These are phyloP conservation scores for Vararia minispora DNA, from an alignment of 768 basidiomycete genomes.

Conservation along the genomic window DNA sequence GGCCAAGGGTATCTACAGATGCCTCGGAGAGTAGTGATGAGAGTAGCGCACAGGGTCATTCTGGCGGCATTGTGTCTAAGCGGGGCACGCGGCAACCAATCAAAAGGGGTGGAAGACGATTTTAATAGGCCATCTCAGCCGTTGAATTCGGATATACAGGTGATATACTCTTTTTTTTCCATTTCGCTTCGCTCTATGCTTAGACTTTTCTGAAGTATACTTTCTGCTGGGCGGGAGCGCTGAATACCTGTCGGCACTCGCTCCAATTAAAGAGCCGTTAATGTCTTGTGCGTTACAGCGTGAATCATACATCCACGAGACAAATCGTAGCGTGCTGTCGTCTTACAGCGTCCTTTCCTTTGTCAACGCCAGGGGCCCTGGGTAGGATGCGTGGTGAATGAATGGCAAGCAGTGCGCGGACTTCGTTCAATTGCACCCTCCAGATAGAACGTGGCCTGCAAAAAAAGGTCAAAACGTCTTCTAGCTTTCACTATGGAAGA, in stretches of 20 bases:
- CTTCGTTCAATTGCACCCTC: constrained; percentile 2
- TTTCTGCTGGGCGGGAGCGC: neutral
- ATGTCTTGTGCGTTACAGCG: constrained; percentile 1
- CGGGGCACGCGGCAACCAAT: constrained; percentile 62
- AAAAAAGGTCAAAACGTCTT: constrained; percentile 8
- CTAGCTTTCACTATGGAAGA: constrained; percentile 18
- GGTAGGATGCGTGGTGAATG: neutral
- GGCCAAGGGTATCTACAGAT: constrained; percentile 16
- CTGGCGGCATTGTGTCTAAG: constrained; percentile 28
- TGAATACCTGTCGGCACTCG: neutral
- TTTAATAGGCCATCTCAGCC: constrained; percentile 28
- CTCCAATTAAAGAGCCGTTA: neutral
- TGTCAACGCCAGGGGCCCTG: constrained; percentile 2
- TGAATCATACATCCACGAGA: too few species aligned
- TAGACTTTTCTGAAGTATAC: neutral
- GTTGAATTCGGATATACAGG: neutral
- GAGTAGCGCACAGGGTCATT: constrained; percentile 48
- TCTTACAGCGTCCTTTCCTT: too few species aligned
- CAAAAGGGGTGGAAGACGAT: constrained; percentile 65
- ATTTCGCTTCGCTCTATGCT: neutral
- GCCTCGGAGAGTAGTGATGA: constrained; percentile 33
- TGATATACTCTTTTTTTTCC: constrained; percentile 1
- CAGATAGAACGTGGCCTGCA: neutral
- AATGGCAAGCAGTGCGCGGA: neutral
- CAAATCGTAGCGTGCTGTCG: too few species aligned